Conservation (phyloP, 2,329 filamentous ascomycete species). For the Hypoxylon sp. region DNA sequence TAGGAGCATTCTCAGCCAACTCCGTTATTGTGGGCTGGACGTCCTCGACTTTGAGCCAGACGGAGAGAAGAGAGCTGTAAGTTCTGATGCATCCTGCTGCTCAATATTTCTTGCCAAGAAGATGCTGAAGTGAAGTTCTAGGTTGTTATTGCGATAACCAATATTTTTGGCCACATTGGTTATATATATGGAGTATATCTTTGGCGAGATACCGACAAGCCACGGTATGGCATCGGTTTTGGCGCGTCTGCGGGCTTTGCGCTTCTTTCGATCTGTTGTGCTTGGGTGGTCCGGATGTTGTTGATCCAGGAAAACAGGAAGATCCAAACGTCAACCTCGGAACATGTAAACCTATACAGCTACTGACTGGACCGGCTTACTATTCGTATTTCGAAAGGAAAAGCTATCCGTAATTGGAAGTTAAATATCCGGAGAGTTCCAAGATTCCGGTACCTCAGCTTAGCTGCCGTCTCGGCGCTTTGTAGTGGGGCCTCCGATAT, state of each 20-base stretch:
- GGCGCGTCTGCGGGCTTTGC: conserved; percentile 62
- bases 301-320: conserved; percentile 60
- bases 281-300: conserved; percentile 61
- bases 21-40: conserved; percentile 64
- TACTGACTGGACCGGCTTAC: conserved; percentile 49
- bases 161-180: conserved; percentile 62
- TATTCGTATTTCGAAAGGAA: background rate
- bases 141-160: conserved; percentile 63
- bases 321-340: conserved; percentile 54
- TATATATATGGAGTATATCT: conserved; percentile 68
- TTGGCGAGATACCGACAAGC: conserved; percentile 62
- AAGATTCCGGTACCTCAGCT: background rate
- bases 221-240: conserved; percentile 62
- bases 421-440: background rate
- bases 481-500: conserved; percentile 33
- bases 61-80: conserved; percentile 64
- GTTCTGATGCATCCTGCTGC: conserved; percentile 14
- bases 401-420: background rate
- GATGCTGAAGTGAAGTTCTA: conserved; percentile 10
- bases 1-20: conserved; percentile 63
- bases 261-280: conserved; percentile 55
- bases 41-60: conserved; percentile 61
- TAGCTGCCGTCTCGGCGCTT: conserved; percentile 16
- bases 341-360: conserved; percentile 58
- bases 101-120: background rate